These are phyloP conservation scores for Calonectria hawksworthii DNA, from an alignment of 2,329 filamentous ascomycete genomes.

Conservation along the genomic window DNA sequence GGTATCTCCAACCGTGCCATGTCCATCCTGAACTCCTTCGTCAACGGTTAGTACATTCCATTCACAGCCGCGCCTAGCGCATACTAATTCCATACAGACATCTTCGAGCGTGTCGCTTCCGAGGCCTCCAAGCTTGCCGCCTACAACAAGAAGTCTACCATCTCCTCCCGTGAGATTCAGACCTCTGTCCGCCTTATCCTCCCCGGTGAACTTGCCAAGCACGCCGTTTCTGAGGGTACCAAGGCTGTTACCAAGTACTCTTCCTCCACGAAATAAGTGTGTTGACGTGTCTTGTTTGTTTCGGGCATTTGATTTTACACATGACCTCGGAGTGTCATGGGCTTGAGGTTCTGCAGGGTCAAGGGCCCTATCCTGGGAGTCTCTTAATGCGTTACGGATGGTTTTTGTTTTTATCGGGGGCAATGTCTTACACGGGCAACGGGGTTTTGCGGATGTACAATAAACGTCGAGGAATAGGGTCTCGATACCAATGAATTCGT, in stretches of 20 bases:
- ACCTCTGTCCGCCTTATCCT: constrained; percentile 98
- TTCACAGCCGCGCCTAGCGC: neutral
- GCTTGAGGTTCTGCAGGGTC: constrained; percentile 61
- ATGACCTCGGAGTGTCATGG: constrained; percentile 73
- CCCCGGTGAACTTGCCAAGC: constrained; percentile 98
- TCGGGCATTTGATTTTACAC: constrained; percentile 67
- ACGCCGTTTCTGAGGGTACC: constrained; percentile 98
- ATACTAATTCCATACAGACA: constrained; percentile 71
- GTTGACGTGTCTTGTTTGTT: constrained; percentile 71
- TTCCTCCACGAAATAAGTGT: constrained; percentile 95
- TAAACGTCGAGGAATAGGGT: constrained; percentile 75
- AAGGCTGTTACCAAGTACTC: constrained; percentile 99
- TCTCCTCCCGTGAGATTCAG: constrained; percentile 99
- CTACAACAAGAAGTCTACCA: constrained; percentile 99
- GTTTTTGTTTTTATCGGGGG: constrained; percentile 74
- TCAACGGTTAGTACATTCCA: constrained; percentile 81
- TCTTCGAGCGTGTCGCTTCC: constrained; percentile 99
- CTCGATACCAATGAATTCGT: constrained; percentile 74
- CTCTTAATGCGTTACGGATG: constrained; percentile 83
- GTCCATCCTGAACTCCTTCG: constrained; percentile 99
- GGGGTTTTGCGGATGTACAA: constrained; percentile 82
- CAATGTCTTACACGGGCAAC: constrained; percentile 79
- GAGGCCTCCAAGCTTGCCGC: constrained; percentile 99
- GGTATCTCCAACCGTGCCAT: constrained; percentile 99
- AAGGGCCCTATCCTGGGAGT: constrained; percentile 56